These are phyloP conservation scores for Cladosporium sp. DNA, from an alignment of 2,329 filamentous ascomycete genomes.

Conservation along the genomic window DNA sequence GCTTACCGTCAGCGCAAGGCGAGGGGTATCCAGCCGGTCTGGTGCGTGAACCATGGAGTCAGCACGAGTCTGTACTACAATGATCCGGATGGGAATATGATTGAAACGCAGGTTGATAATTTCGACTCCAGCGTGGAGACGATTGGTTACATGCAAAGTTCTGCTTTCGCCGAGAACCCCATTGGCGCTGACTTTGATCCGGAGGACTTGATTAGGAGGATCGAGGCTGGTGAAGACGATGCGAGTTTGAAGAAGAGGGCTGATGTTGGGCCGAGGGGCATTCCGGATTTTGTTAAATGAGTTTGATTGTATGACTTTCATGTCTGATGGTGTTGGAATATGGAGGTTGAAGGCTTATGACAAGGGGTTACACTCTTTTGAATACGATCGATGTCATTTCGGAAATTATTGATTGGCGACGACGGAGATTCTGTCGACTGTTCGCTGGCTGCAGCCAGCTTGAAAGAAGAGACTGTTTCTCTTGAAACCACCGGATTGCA, in stretches of 20 bases:
- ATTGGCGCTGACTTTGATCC: constrained; percentile 44
- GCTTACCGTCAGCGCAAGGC: constrained; percentile 22
- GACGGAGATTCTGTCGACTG: too few species aligned
- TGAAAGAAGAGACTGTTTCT: too few species aligned
- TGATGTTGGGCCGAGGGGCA: neutral
- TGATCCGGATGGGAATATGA: constrained; percentile 23
- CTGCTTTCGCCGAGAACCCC: constrained; percentile 40
- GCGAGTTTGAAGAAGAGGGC: constrained; percentile 13
- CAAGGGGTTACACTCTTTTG: too few species aligned
- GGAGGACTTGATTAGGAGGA: constrained; percentile 37
- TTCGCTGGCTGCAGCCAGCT: too few species aligned
- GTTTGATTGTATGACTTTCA: too few species aligned
- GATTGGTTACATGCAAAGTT: constrained; percentile 36
- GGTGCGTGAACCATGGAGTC: constrained; percentile 25
- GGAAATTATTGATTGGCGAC: too few species aligned
- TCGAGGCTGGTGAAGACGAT: constrained; percentile 26
- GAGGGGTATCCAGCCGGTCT: constrained; percentile 19
- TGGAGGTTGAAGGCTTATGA: too few species aligned
- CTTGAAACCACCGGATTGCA: too few species aligned
- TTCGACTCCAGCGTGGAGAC: constrained; percentile 31
- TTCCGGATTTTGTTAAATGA: constrained; percentile 2
- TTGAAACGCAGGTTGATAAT: constrained; percentile 22
- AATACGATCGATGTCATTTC: too few species aligned
- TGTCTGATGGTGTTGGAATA: too few species aligned
- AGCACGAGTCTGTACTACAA: constrained; percentile 24